Percentiles rank a stretch among this genome's conserved stretches.
These are phyloP conservation scores for Nothopassalora personata DNA, from an alignment of 2,329 filamentous ascomycete genomes.

Conservation along the genomic window DNA sequence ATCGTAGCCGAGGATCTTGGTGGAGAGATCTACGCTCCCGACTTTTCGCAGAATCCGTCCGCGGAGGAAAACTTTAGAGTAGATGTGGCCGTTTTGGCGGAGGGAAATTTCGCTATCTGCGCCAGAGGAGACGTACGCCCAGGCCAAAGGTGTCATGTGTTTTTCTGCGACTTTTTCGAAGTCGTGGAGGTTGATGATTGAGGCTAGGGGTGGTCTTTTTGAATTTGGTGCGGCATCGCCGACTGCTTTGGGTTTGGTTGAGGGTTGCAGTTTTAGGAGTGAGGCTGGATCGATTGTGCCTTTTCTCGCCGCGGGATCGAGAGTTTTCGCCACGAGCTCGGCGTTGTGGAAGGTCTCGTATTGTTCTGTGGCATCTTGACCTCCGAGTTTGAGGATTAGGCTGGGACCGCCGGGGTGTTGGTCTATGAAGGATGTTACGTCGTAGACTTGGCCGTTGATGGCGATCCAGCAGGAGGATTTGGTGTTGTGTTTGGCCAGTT, in stretches of 20 bases:
- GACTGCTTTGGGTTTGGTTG: conserved; percentile 18
- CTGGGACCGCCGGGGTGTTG: conserved; percentile 72
- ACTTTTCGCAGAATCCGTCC: conserved; percentile 42
- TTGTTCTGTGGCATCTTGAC: conserved; percentile 48
- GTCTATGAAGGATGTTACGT: conserved; percentile 82
- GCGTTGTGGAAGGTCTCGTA: conserved; percentile 49
- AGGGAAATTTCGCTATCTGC: conserved; percentile 45
- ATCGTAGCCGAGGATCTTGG: conserved; percentile 28
- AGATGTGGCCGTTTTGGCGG: conserved; percentile 36
- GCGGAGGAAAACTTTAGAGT: conserved; percentile 40
- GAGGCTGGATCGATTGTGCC: conserved; percentile 23
- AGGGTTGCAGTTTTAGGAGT: conserved; percentile 8
- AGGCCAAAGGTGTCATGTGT: conserved; percentile 33
- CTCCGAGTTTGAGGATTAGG: conserved; percentile 46
- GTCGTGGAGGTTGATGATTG: conserved; percentile 43
- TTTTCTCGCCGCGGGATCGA: conserved; percentile 37
- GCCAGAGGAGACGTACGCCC: conserved; percentile 43
- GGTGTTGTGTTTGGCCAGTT: conserved; percentile 74
- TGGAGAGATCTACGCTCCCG: conserved; percentile 28
- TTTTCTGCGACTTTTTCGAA: conserved; percentile 37
- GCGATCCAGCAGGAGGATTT: conserved; percentile 84
- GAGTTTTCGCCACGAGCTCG: conserved; percentile 36
- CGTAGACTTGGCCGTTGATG: conserved; percentile 81
- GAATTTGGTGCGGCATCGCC: conserved; percentile 21
- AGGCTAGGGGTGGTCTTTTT: conserved; percentile 40